Base-by-base conservation (phyloP, 176 grass and related monocot genomes). In the Stipa capillata region DNA sequence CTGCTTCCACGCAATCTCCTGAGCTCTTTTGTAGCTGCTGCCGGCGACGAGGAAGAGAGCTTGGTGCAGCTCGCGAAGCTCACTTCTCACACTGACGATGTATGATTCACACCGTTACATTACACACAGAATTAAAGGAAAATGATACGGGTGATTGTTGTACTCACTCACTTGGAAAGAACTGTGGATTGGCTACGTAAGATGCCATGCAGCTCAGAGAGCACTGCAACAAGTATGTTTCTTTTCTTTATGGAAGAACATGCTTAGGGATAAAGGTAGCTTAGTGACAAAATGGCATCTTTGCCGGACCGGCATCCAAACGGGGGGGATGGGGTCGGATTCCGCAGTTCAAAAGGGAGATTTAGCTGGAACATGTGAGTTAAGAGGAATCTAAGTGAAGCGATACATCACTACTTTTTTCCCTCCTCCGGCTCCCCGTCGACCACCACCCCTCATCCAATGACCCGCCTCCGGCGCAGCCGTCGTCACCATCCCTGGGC, bases 1-100 rank as follows among this genome's bases (percentile, higher is more conserved):
- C 85, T 97, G 79, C 65, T 94, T 49, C 94, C 91, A 5, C 74
- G 65, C 16, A 85, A 88, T 56, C 79, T 97, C 64, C 44, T 90
- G 16, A 44, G 37, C 62, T 80, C 78, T 2, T 27, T 58, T 18
- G 18, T 16, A 18, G 25, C 34, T 3, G 23, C 41, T 0, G 57
- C n/a, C 21, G 66, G 35, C 5, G 83, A 81, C 15, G 54, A 82
- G 5, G 91, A 94, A 18, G 90, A 93, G 82, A 88, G 31, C 7
- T 28, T 97, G 68, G 20, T 97, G 68, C 77, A 97, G 67, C 85
- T 93, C 28, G 85, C 79, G 52, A 92, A 74, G 65, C 35, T 97
- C 25, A 63, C 69, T 63, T 37, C 77, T 27, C 69, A 44, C 54
- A 67, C 41, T 25, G 69, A 72, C 18, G 75, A 66, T 47, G 74